A percentile compares a stretch with the other conserved stretches of the same genome.
Conservation (phyloP, 768 basidiomycete genomes). For the Rubroboletus satanas region DNA sequence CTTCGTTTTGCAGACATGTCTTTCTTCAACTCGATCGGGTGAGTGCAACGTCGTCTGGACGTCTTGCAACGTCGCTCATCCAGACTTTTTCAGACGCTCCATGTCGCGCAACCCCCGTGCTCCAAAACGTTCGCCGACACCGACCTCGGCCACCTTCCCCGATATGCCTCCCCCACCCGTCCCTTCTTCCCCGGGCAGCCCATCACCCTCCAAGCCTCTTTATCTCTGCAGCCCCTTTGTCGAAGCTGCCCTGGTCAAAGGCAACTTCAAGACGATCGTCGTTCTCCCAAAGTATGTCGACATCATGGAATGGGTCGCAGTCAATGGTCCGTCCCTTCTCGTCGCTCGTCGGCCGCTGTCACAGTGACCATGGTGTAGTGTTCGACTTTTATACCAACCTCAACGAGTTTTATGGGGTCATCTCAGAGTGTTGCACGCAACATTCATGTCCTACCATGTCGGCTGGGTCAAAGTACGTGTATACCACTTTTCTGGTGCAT, state of each 20-base stretch:
- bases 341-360: too few relatives aligned
- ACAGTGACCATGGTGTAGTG: conserved; percentile 44
- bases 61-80: conserved; percentile 5
- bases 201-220: conserved; percentile 51
- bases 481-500: neutral
- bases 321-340: conserved; percentile 68
- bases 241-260: conserved; percentile 93
- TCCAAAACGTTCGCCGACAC: conserved; percentile 71
- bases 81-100: conserved; percentile 48
- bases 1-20: conserved; percentile 47
- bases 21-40: conserved; percentile 83
- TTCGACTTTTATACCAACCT: conserved; percentile 97
- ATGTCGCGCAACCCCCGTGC: conserved; percentile 69
- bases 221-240: conserved; percentile 94
- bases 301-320: conserved; percentile 96
- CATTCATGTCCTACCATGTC: conserved; percentile 91
- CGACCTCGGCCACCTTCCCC: conserved; percentile 60
- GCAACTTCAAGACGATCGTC: conserved; percentile 98
- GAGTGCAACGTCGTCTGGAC: conserved; percentile 21
- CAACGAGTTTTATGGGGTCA: conserved; percentile 93
- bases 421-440: conserved; percentile 90
- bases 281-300: conserved; percentile 94
- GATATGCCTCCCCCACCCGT: conserved; percentile 42
- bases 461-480: conserved; percentile 73
- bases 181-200: conserved; percentile 36